Evolutionary conservation across 331 rosid genomes (phyloP).

Genomic region (Rhamnella rubrinervis): DNA sequence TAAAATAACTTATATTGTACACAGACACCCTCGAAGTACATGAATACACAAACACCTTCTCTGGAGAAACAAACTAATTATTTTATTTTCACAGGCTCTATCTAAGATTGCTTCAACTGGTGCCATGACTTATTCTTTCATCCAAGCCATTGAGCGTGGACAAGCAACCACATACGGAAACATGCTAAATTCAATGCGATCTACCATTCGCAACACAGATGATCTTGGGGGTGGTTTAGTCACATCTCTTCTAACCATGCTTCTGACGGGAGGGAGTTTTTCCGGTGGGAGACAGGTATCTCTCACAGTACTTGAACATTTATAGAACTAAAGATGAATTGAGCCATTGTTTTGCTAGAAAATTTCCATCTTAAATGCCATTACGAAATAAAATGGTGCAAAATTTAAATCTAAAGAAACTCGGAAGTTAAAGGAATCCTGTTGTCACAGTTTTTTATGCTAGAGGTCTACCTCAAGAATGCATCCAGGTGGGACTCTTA

Average conservation of each 20-base stretch:
- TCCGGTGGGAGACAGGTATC: conserved; percentile 35
- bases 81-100: conserved; percentile 29
- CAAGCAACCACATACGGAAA: conserved; percentile 38
- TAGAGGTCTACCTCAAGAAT: too few relatives aligned
- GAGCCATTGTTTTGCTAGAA: too few relatives aligned
- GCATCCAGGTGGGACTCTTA: too few relatives aligned
- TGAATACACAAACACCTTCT: too few relatives aligned
- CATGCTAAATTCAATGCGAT: conserved; percentile 40
- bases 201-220: conserved; percentile 29
- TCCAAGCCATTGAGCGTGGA: conserved; percentile 44
- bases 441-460: too few relatives aligned
- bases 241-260: conserved; percentile 42
- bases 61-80: background rate
- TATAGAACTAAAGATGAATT: background rate
- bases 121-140: conserved; percentile 52
- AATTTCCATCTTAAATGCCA: too few relatives aligned
- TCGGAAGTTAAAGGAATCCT: too few relatives aligned
- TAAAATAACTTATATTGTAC: background rate
- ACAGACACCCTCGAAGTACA: too few relatives aligned
- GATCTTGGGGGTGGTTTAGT: conserved; percentile 28
- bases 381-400: too few relatives aligned
- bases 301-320: background rate
- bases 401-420: too few relatives aligned
- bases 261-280: conserved; percentile 32
- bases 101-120: conserved; percentile 42